Evolutionary conservation across 441 rosid genomes (phyloP).

Genomic region (Syzygium syzygioides): DNA sequence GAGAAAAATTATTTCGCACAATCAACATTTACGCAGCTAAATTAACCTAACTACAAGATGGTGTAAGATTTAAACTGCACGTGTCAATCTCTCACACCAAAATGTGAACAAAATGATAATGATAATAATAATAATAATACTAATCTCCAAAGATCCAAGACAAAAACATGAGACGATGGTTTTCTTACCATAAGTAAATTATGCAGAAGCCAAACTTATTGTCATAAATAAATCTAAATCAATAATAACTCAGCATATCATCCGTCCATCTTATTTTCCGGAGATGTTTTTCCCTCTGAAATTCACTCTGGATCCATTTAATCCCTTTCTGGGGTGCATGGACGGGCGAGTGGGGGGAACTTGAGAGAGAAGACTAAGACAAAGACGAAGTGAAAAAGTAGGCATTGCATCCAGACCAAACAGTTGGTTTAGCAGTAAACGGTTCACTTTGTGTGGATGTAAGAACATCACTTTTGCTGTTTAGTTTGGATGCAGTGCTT

Average conservation of each 20-base stretch:
- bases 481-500: not conserved
- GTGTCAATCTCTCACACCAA: not conserved
- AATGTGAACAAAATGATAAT: not conserved
- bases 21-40: not conserved
- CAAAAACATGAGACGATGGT: not conserved
- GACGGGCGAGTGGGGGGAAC: not conserved
- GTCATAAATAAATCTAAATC: not conserved
- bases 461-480: not conserved
- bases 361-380: not conserved
- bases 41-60: not conserved
- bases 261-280: not conserved
- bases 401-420: not conserved
- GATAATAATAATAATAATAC: too few relatives aligned
- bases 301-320: too few relatives aligned
- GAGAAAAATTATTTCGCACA: not conserved
- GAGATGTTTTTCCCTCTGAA: too few relatives aligned
- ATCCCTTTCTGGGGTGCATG: too few relatives aligned
- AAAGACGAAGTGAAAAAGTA: not conserved
- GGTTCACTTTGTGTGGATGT: not conserved
- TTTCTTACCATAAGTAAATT: not conserved
- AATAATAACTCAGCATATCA: not conserved
- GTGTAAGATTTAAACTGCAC: not conserved
- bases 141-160: not conserved
- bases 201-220: not conserved
- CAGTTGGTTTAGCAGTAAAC: not conserved